Conservation (phyloP, 2,329 filamentous ascomycete genomes). For the Pseudopithomyces chartarum region DNA sequence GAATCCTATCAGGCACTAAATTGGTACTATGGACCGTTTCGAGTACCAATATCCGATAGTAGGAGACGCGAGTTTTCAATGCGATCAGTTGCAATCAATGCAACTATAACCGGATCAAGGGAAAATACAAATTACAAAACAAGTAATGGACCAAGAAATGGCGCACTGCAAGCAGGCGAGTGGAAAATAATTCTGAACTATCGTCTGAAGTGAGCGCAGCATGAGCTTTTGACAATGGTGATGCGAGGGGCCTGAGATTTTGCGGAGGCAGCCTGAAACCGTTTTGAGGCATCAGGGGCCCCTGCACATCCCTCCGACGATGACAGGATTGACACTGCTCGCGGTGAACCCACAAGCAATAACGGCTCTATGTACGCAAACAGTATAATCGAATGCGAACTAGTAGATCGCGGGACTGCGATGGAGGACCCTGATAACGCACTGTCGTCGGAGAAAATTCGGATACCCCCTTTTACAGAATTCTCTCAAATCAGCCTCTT, state of each 20-base stretch:
- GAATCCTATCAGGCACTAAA: neutral
- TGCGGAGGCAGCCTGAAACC: conserved; percentile 34
- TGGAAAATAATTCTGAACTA: conserved; percentile 13
- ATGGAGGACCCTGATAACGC: neutral
- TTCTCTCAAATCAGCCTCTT: neutral
- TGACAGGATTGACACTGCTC: conserved; percentile 21
- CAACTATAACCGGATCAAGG: neutral
- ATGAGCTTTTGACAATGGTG: conserved; percentile 28
- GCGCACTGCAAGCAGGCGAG: conserved; percentile 3
- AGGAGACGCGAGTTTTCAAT: conserved; percentile 1
- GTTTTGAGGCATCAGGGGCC: conserved; percentile 35
- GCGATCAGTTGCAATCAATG: conserved; percentile 6
- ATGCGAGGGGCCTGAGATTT: conserved; percentile 18
- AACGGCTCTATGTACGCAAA: neutral
- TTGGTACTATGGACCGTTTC: neutral
- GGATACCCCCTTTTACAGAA: neutral
- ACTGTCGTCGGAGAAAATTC: too few relatives aligned
- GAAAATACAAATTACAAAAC: conserved; percentile 10
- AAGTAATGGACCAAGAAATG: neutral
- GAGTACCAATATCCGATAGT: neutral
- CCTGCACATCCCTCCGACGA: conserved; percentile 26
- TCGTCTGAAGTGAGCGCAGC: conserved; percentile 14
- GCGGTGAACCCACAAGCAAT: conserved; percentile 1
- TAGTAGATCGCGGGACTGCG: too few relatives aligned
- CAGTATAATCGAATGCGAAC: neutral